phyloP scores from a whole-genome alignment of 345 rosid genomes.

The Salix brachista region DNA sequence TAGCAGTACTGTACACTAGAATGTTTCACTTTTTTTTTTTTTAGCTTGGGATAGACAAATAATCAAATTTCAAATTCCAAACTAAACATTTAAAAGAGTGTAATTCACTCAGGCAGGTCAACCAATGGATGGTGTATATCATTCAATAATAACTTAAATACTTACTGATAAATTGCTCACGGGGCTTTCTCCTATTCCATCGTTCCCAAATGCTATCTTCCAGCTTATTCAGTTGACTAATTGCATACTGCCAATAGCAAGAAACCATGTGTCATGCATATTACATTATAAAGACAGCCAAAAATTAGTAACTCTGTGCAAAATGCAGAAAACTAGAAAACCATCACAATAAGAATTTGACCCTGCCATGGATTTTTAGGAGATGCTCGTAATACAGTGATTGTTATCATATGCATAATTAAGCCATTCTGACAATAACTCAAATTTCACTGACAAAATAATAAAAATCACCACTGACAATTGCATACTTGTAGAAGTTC shows the following conservation, averaged over 20 bases:
- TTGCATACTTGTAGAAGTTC: too few species aligned
- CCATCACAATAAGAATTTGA: background rate
- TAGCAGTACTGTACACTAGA: too few species aligned
- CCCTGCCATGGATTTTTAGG: too few species aligned
- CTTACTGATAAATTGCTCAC: conserved; percentile 61
- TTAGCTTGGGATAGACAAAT: too few species aligned
- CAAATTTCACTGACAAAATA: too few species aligned
- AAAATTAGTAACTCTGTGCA: background rate
- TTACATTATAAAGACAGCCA: background rate
- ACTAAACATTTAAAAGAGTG: too few species aligned
- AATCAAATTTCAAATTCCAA: too few species aligned
- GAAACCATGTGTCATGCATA: background rate
- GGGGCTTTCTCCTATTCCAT: conserved; percentile 68
- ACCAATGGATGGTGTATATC: background rate
- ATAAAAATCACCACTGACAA: too few species aligned
- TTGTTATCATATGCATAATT: too few species aligned
- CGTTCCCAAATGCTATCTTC: conserved; percentile 90
- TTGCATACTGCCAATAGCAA: conserved; percentile 66
- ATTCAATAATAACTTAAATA: conserved; percentile 15
- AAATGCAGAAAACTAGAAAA: conserved; percentile 4
- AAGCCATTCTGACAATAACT: too few species aligned
- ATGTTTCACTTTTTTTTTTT: background rate
- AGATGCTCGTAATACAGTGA: too few species aligned
- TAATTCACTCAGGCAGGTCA: background rate
- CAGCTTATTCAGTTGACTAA: conserved; percentile 84